Evolutionary conservation across 164 flowering plant genomes (phyloP), one percentile per base, ranked within the genome.

Genomic region (Vitis cinerea): DNA sequence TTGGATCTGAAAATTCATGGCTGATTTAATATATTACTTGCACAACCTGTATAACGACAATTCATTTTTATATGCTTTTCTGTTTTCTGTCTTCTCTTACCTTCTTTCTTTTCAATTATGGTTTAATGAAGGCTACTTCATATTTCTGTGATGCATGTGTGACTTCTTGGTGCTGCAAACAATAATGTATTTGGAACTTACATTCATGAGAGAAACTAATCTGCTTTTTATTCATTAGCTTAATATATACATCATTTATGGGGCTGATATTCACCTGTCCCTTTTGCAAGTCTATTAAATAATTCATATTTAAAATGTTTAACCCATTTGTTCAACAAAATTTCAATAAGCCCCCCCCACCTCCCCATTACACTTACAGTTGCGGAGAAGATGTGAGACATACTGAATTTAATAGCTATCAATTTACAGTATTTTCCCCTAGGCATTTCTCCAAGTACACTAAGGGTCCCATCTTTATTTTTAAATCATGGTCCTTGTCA

Each of bases 371-470:
- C 48, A 60, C 29, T 55, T 54, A 61, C 27, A 50, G 29, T 66
- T 44, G 13, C 13, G 53, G 60, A 67, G 65, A 68, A 56, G 73
- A 27, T 48, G 27, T 15, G 59, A 16, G 49, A 66, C 9, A 68
- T 15, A 57, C 31, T 59, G 52, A 68, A 68, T 50, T 47, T 55
- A 10, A 47, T 48, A 66, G 15, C 56, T 60, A 62, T 16, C 23
- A 16, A 23, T 70, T 73, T 57, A 62, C 74, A 61, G 64, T 50
- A 50, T 72, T 29, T 53, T 49, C 52, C 47, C 48, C 61, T 31
- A 29, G 55, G 54, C 23, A 29, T 48, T 30, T 69, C 59, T 31
- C 61, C 57, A 17, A 44, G 17, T 55, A 29, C 19, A 9, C 4
- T 15, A 6, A 66, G 31, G 59, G 59, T 64, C 54, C 11, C 50